phyloP scores from a whole-genome alignment of 1,284 basidiomycete genomes.

The Austroboletus niveus region DNA sequence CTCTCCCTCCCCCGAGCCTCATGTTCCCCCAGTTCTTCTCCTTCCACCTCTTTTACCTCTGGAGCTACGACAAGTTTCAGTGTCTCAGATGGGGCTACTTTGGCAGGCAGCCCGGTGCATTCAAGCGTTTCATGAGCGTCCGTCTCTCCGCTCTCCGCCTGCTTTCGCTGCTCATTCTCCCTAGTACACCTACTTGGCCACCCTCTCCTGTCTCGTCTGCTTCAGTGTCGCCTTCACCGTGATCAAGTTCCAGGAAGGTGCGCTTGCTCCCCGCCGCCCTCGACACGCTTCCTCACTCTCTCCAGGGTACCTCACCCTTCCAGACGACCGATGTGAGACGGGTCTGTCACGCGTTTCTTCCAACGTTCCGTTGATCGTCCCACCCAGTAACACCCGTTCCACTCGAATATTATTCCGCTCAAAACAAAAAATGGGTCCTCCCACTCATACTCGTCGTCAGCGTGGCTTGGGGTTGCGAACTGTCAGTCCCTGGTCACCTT shows the following conservation, averaged over 20 bases:
- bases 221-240: conserved; percentile 58
- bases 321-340: conserved; percentile 41
- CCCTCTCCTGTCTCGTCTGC: conserved; percentile 59
- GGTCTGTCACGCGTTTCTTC: not conserved
- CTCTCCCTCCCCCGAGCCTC: not conserved
- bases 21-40: conserved; percentile 50
- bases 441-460: conserved; percentile 68
- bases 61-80: conserved; percentile 69
- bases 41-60: conserved; percentile 67
- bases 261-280: conserved; percentile 6
- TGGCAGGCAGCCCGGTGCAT: conserved; percentile 71
- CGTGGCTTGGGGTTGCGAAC: conserved; percentile 67
- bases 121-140: conserved; percentile 80
- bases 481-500: conserved; percentile 44
- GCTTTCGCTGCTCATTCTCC: conserved; percentile 9
- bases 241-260: conserved; percentile 71
- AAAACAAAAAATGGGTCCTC: conserved; percentile 52
- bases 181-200: conserved; percentile 71
- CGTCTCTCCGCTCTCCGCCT: conserved; percentile 22
- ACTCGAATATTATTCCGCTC: conserved; percentile 44
- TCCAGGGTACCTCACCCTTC: conserved; percentile 42
- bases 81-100: conserved; percentile 65
- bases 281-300: conserved; percentile 1
- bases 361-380: conserved; percentile 10
- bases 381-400: conserved; percentile 55